Conservation (phyloP, 1,139 yeast genomes). For the Arxiozyma bovina region DNA sequence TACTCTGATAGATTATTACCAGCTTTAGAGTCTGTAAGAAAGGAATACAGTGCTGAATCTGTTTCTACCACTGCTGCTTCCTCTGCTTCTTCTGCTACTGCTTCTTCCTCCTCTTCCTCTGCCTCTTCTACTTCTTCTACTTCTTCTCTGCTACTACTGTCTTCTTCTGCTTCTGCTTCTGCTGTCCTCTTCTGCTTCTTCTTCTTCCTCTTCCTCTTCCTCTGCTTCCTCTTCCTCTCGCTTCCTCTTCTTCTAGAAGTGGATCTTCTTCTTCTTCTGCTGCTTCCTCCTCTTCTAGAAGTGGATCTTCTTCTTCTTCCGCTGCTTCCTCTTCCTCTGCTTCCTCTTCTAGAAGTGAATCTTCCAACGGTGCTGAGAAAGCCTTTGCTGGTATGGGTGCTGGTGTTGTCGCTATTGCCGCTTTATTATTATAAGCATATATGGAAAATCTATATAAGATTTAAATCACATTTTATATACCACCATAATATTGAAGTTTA, state of each 20-base stretch:
- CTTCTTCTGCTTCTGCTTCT: constrained; percentile 3
- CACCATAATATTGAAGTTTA: too few species aligned
- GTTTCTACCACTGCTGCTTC: constrained; percentile 16
- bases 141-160: constrained; percentile 3
- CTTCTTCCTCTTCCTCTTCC: constrained; percentile 5
- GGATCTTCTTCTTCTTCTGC: constrained; percentile 17
- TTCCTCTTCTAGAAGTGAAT: background rate
- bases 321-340: constrained; percentile 16
- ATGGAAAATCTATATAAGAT: background rate
- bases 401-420: constrained; percentile 10
- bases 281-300: constrained; percentile 5
- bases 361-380: constrained; percentile 4
- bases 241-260: background rate
- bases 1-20: constrained; percentile 34
- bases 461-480: background rate
- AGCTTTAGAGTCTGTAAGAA: constrained; percentile 21
- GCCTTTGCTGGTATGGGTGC: constrained; percentile 10
- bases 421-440: constrained; percentile 8
- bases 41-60: constrained; percentile 14
- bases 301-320: constrained; percentile 17
- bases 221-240: constrained; percentile 9
- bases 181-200: background rate
- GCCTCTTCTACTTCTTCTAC: background rate
- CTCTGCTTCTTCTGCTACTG: constrained; percentile 5
- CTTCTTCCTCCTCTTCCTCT: constrained; percentile 8